Base-by-base conservation (phyloP, 768 basidiomycete genomes). In the Boletus sensibilis region DNA sequence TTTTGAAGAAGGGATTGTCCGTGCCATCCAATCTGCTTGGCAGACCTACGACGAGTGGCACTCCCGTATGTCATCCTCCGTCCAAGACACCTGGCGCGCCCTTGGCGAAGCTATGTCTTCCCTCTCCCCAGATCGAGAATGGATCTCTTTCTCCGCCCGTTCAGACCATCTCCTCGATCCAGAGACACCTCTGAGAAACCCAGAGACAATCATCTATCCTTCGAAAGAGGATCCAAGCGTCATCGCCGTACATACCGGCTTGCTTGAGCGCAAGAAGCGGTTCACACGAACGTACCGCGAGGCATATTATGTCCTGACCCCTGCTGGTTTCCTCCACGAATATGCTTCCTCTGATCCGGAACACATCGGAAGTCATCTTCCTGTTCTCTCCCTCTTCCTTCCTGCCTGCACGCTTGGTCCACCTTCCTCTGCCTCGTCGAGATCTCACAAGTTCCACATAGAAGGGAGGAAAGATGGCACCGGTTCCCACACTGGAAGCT, bases 331-430 rank as follows among this genome's bases (percentile, higher is more conserved):
- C 81, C 79, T 99, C 31, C 97, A 98, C 78, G 93, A 95, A 68
- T 97, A 89, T 72, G 72, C 81, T 10, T 82, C 86, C 9, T 88
- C 87, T 16, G 94, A 97, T 69, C 86, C 90, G 0, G 76, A 78
- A 14, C 61, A 73, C 27, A 65, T 73, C 47, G 75, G 74, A 50
- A 79, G 82, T 51, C 73, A 77, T 38, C 72, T 75, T 27, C 96
- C 97, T 10, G 71, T 85, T 8, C 96, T 95, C 74, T 86, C 83
- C 10, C 76, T 98, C 47, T 98, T 98, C 84, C 80, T 98, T 1
- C 96, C 97, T 1, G 84, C 87, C 44, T 98, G 97, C 74, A 98
- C 95, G 0, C 86, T 98, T 39, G 97, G 97, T 33, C 96, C 97
- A 2, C 91, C 96, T 3, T 88, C 88, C 2, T 66, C 83, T 3